These are phyloP conservation scores for Metarhizium rileyi DNA, from an alignment of 2,329 filamentous ascomycete genomes.

Conservation along the genomic window DNA sequence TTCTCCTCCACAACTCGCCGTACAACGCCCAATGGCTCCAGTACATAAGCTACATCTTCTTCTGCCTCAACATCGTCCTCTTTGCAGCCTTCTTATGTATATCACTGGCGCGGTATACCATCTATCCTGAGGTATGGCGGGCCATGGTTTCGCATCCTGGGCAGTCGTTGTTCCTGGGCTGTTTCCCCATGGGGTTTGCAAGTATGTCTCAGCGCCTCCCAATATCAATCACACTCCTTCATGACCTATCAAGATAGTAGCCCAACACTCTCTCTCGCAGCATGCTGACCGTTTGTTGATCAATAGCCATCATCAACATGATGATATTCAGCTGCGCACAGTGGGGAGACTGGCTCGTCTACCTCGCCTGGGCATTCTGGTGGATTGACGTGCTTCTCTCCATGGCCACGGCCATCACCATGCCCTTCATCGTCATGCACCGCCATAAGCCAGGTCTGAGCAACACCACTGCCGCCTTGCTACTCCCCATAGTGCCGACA, in stretches of 20 bases:
- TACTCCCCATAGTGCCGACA: slow-evolving; percentile 57
- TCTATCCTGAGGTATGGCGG: slow-evolving; percentile 57
- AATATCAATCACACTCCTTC: neutral
- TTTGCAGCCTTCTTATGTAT: slow-evolving; percentile 45
- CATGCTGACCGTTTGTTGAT: neutral
- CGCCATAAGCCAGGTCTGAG: slow-evolving; percentile 36
- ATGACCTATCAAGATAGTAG: neutral
- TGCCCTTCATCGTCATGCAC: slow-evolving; percentile 46
- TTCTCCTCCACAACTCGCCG: slow-evolving; percentile 52
- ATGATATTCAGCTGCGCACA: slow-evolving; percentile 49
- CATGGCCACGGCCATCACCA: slow-evolving; percentile 41
- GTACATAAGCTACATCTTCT: slow-evolving; percentile 50
- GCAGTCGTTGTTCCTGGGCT: slow-evolving; percentile 60
- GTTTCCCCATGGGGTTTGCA: slow-evolving; percentile 58
- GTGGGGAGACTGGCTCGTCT: slow-evolving; percentile 50
- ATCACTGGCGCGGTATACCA: slow-evolving; percentile 48
- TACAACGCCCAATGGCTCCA: slow-evolving; percentile 49
- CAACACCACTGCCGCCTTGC: slow-evolving; percentile 53
- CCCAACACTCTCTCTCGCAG: neutral
- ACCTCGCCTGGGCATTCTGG: slow-evolving; percentile 48
- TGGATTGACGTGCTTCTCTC: slow-evolving; percentile 46
- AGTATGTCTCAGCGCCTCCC: slow-evolving; percentile 24
- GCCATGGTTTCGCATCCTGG: slow-evolving; percentile 58
- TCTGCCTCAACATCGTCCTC: slow-evolving; percentile 47
- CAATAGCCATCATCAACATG: slow-evolving; percentile 50